Conservation (phyloP, 192 early-diverging fungal genomes). For the Gamsiella multidivaricata region DNA sequence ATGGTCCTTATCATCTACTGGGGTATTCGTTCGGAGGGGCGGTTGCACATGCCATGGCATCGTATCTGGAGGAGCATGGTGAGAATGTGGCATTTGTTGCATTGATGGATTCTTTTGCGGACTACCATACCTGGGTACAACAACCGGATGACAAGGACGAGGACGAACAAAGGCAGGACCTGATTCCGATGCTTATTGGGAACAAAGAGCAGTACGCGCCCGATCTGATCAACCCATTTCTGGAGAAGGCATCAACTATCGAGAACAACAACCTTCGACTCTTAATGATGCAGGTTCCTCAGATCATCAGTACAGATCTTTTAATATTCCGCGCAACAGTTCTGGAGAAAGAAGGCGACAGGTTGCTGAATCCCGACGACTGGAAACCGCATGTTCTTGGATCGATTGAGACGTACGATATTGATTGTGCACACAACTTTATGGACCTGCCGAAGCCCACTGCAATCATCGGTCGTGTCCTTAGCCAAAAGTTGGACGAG, state of each 20-base stretch:
- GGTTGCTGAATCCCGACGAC: neutral
- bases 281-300: neutral
- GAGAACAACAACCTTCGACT: conserved; percentile 5
- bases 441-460: neutral
- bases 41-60: conserved; percentile 3
- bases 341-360: neutral
- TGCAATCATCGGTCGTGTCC: neutral
- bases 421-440: neutral
- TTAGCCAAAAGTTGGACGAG: conserved; percentile 1
- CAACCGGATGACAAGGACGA: neutral
- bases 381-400: conserved; percentile 7
- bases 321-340: conserved; percentile 1
- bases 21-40: conserved; percentile 18
- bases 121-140: neutral
- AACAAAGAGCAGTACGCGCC: conserved; percentile 1
- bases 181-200: neutral
- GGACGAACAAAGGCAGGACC: neutral
- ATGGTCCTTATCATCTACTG: conserved; percentile 14
- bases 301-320: neutral
- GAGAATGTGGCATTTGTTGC: conserved; percentile 2
- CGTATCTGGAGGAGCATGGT: conserved; percentile 7
- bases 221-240: neutral
- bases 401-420: neutral
- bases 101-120: conserved; percentile 12
- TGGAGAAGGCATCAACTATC: conserved; percentile 9